Evolutionary conservation across 2,329 filamentous ascomycete genomes (phyloP).

Genomic region (Blastomyces gilchristii): DNA sequence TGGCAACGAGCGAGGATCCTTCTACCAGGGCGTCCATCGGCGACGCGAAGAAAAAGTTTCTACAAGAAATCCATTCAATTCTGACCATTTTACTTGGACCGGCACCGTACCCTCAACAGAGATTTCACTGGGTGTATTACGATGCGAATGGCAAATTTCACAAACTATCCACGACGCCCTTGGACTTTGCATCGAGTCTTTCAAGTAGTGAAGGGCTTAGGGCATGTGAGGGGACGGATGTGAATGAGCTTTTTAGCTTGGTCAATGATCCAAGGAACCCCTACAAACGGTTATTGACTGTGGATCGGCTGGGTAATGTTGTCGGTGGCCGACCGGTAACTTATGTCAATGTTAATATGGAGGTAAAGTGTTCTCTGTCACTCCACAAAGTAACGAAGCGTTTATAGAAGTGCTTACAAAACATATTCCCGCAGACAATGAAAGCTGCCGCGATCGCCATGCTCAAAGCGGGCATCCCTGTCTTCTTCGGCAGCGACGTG

Average conservation of each 20-base stretch:
- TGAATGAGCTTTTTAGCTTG: constrained; percentile 64
- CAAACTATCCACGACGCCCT: constrained; percentile 54
- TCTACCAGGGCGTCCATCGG: constrained; percentile 35
- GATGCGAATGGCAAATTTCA: constrained; percentile 58
- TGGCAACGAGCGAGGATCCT: constrained; percentile 36
- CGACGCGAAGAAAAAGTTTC: constrained; percentile 58
- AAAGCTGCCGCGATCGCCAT: constrained; percentile 66
- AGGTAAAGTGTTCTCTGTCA: constrained; percentile 20
- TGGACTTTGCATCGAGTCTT: constrained; percentile 61
- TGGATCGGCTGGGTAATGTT: constrained; percentile 70
- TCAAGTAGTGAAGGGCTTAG: constrained; percentile 49
- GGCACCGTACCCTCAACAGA: constrained; percentile 56
- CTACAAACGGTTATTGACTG: constrained; percentile 61
- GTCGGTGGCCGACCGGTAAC: constrained; percentile 64
- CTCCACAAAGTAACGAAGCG: not conserved
- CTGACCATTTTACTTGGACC: constrained; percentile 75
- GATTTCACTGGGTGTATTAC: constrained; percentile 72
- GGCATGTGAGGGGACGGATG: constrained; percentile 48
- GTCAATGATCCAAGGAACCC: constrained; percentile 77
- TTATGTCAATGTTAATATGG: constrained; percentile 74
- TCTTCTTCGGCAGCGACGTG: constrained; percentile 85
- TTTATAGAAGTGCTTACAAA: not conserved
- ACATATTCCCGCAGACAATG: constrained; percentile 39
- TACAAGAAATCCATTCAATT: constrained; percentile 69
- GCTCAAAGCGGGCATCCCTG: constrained; percentile 65